A percentile compares a stretch with the other conserved stretches of the same genome.
phyloP scores from a whole-genome alignment of 352 stramenopile genomes.

The Phytopythium aichiense region DNA sequence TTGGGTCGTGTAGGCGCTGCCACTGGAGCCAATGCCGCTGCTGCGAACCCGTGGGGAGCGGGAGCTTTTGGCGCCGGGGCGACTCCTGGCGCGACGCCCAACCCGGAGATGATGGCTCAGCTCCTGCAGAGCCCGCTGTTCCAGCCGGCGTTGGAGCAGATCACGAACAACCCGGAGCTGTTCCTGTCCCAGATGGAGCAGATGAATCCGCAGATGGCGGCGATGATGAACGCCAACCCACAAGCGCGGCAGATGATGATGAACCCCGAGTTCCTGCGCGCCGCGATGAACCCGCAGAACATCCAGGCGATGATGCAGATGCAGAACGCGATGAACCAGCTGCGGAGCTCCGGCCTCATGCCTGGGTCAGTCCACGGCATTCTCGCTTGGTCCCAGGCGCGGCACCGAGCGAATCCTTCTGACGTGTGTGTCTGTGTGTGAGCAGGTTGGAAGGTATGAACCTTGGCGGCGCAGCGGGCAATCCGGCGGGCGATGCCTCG shows the following conservation, averaged over 20 bases:
- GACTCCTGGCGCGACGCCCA: slow-evolving; percentile 29
- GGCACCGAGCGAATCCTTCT: background rate
- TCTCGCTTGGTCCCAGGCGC: background rate
- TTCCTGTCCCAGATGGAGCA: slow-evolving; percentile 85
- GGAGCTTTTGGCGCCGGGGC: slow-evolving; percentile 19
- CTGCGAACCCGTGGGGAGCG: slow-evolving; percentile 71
- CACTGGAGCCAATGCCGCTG: slow-evolving; percentile 15
- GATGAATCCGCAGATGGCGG: slow-evolving; percentile 88
- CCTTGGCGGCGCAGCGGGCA: slow-evolving; percentile 16
- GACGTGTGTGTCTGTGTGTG: background rate
- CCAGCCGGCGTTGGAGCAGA: slow-evolving; percentile 75
- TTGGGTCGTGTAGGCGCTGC: slow-evolving; percentile 5
- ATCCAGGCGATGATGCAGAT: slow-evolving; percentile 91
- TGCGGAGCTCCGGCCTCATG: slow-evolving; percentile 64
- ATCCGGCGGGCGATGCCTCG: slow-evolving; percentile 11
- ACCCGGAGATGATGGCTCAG: slow-evolving; percentile 75
- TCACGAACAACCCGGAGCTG: slow-evolving; percentile 74
- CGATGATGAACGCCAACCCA: slow-evolving; percentile 85
- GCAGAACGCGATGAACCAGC: slow-evolving; percentile 85
- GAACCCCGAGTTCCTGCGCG: slow-evolving; percentile 82
- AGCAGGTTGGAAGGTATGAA: slow-evolving; percentile 53
- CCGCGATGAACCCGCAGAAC: slow-evolving; percentile 89
- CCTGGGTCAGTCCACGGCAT: slow-evolving; percentile 31
- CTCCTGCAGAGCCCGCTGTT: slow-evolving; percentile 88
- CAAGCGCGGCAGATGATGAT: slow-evolving; percentile 88